Conservation (phyloP, 2,329 filamentous ascomycete species). For the Laburnicola sp. region DNA sequence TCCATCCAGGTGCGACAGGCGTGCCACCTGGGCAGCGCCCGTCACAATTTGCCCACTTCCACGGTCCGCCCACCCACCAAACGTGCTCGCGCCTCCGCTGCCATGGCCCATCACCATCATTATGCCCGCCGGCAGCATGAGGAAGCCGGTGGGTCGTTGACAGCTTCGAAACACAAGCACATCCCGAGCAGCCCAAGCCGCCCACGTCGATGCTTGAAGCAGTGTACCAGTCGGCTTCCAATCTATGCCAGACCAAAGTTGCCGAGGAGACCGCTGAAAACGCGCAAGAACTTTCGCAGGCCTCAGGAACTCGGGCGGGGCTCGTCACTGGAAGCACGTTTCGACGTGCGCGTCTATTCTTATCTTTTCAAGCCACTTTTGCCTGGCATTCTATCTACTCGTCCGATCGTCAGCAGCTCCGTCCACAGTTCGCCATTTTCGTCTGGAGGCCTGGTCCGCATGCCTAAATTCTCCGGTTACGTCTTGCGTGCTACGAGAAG, state of each 20-base stretch:
- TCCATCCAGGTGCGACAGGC: slow-evolving; percentile 29
- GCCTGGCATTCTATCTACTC: no score
- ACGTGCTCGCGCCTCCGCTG: slow-evolving; percentile 10
- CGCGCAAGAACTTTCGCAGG: neutral
- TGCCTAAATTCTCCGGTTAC: slow-evolving; percentile 6
- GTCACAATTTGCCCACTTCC: slow-evolving; percentile 10
- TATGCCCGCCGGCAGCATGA: slow-evolving; percentile 6
- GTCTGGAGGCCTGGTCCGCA: neutral
- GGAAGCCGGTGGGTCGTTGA: neutral
- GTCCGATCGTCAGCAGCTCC: slow-evolving; percentile 2
- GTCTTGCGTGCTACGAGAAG: neutral
- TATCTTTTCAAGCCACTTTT: no score
- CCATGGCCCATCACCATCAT: slow-evolving; percentile 11
- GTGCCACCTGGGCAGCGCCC: slow-evolving; percentile 2
- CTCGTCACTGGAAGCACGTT: no score
- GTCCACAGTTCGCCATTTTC: slow-evolving; percentile 5
- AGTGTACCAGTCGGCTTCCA: slow-evolving; percentile 1
- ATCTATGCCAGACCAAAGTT: neutral
- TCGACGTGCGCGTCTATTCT: no score
- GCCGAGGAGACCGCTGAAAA: neutral
- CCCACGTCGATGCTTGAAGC: neutral
- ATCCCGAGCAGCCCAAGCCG: slow-evolving; percentile 9
- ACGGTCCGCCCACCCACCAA: neutral
- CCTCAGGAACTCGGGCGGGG: no score
- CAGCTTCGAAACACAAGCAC: slow-evolving; percentile 7